phyloP scores from a whole-genome alignment of 1,284 basidiomycete genomes.

The Malassezia caprae region DNA sequence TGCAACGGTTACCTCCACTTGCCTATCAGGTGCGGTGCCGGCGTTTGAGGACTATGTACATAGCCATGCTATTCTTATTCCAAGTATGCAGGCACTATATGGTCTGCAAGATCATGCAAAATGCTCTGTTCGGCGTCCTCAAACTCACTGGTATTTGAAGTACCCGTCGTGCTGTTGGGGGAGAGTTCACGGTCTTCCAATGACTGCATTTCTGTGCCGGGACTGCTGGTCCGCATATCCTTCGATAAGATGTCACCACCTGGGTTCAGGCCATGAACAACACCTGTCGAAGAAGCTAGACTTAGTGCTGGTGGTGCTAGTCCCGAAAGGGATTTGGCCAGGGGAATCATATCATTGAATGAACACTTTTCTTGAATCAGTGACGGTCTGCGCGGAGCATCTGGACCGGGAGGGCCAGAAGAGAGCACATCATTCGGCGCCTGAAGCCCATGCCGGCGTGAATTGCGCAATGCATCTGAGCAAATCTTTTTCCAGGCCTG shows the following conservation, averaged over 20 bases:
- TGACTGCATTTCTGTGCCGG: slow-evolving; percentile 7
- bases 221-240: slow-evolving; percentile 29
- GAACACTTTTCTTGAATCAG: neutral
- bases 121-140: slow-evolving; percentile 30
- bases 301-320: slow-evolving; percentile 15
- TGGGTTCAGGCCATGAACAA: slow-evolving; percentile 2
- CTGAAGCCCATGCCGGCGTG: slow-evolving; percentile 28
- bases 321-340: slow-evolving; percentile 8
- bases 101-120: slow-evolving; percentile 4
- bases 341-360: slow-evolving; percentile 6
- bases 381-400: neutral
- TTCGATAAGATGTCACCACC: slow-evolving; percentile 19
- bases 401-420: neutral
- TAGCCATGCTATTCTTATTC: slow-evolving; percentile 12
- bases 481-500: slow-evolving; percentile 40
- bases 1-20: neutral
- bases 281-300: slow-evolving; percentile 2
- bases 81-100: slow-evolving; percentile 5
- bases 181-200: slow-evolving; percentile 30
- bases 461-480: slow-evolving; percentile 37
- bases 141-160: slow-evolving; percentile 28
- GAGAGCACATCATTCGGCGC: slow-evolving; percentile 19
- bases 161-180: slow-evolving; percentile 12
- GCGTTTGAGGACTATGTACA: neutral
- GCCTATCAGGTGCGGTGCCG: neutral